phyloP scores from a whole-genome alignment of 2,329 filamentous ascomycete species.

The Pestalotiopsis sp. region DNA sequence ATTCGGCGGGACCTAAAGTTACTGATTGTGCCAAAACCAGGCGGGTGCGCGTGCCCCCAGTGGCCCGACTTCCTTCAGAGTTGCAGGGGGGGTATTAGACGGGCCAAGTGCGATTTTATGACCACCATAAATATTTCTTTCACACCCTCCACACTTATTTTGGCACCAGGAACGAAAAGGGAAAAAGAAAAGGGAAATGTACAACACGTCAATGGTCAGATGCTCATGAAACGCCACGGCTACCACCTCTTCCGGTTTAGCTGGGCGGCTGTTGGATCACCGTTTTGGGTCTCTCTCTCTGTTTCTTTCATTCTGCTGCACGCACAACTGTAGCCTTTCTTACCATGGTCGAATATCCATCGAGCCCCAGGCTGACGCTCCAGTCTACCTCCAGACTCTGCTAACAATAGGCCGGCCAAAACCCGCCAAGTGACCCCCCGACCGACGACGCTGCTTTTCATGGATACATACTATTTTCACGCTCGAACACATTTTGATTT shows the following conservation, averaged over 20 bases:
- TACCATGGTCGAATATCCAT: too few relatives aligned
- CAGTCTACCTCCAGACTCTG: too few relatives aligned
- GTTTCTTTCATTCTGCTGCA: neutral
- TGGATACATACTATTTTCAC: neutral
- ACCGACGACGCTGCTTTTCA: neutral
- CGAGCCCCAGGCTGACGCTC: too few relatives aligned
- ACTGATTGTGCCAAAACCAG: conserved; percentile 10
- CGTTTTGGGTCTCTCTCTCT: neutral
- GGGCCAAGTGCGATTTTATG: neutral
- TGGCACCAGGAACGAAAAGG: neutral
- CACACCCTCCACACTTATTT: neutral
- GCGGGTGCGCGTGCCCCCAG: conserved; percentile 10
- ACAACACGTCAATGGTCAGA: conserved; percentile 8
- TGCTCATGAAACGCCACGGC: conserved; percentile 3
- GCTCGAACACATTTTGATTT: neutral
- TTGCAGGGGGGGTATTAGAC: neutral
- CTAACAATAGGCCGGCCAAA: too few relatives aligned
- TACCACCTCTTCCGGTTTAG: conserved; percentile 5
- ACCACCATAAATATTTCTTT: neutral
- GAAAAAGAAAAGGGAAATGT: neutral
- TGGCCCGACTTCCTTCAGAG: conserved; percentile 5
- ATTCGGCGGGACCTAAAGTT: neutral
- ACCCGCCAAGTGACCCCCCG: neutral
- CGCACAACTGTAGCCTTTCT: too few relatives aligned
- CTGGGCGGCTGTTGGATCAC: neutral